Conservation (phyloP, 495 filamentous ascomycete genomes). For the Trichoderma erinaceum region DNA sequence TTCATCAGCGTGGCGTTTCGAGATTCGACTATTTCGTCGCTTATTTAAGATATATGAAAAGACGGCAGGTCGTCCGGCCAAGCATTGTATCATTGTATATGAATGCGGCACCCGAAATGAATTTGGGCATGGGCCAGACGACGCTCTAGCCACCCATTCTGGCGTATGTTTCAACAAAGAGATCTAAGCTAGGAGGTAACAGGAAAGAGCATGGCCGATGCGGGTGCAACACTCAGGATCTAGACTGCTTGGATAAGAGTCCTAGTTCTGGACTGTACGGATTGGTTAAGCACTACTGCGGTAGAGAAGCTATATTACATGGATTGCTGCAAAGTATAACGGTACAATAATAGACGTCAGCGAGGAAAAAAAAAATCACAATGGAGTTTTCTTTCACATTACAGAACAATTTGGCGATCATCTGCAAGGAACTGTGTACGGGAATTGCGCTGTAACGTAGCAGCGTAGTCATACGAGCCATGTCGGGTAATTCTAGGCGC, state of each 20-base stretch:
- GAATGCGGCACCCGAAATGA: neutral
- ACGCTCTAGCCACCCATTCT: neutral
- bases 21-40: neutral
- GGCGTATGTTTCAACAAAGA: neutral
- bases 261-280: neutral
- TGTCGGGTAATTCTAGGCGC: neutral
- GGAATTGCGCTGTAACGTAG: too few species aligned
- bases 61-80: neutral
- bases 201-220: neutral
- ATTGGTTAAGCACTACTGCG: neutral
- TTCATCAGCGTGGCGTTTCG: constrained; percentile 13
- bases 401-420: neutral
- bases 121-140: neutral
- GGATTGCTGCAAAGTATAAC: constrained; percentile 1
- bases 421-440: too few species aligned
- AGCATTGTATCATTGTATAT: neutral
- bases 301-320: neutral
- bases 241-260: neutral
- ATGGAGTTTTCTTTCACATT: neutral
- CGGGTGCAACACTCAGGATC: neutral
- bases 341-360: neutral
- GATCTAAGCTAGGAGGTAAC: too few species aligned
- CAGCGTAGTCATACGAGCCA: neutral
- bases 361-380: neutral
- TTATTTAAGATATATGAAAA: neutral